Percentiles rank a stretch among this genome's conserved stretches.
phyloP scores from a whole-genome alignment of 2,329 filamentous ascomycete genomes.

The Coleophoma eucalyptorum region DNA sequence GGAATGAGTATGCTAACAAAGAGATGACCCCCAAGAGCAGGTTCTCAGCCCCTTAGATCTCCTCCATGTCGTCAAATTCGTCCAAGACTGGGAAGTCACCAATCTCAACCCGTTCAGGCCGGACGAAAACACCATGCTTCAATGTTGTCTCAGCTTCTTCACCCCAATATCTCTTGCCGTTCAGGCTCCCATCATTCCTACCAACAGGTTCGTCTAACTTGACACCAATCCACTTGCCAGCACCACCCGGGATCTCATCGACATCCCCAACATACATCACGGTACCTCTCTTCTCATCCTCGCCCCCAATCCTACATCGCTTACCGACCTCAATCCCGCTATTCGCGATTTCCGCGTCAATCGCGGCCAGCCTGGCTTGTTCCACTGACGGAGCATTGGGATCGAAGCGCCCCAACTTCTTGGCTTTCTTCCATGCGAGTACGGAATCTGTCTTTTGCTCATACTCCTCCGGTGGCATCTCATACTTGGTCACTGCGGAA shows the following conservation, averaged over 20 bases:
- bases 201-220: slow-evolving; percentile 76
- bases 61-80: slow-evolving; percentile 74
- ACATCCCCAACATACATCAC: slow-evolving; percentile 70
- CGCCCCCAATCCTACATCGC: slow-evolving; percentile 61
- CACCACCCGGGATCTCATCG: slow-evolving; percentile 64
- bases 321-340: slow-evolving; percentile 62
- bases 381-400: slow-evolving; percentile 74
- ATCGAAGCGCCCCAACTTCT: slow-evolving; percentile 95
- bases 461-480: slow-evolving; percentile 83
- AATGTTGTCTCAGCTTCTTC: slow-evolving; percentile 45
- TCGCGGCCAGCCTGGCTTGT: slow-evolving; percentile 65
- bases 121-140: slow-evolving; percentile 76
- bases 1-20: not conserved
- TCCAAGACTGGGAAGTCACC: slow-evolving; percentile 70
- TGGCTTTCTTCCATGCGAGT: slow-evolving; percentile 90
- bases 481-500: slow-evolving; percentile 81
- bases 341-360: slow-evolving; percentile 65
- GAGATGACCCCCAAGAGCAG: not conserved
- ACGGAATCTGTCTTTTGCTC: slow-evolving; percentile 84
- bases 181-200: slow-evolving; percentile 76
- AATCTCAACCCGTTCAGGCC: slow-evolving; percentile 72
- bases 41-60: slow-evolving; percentile 45
- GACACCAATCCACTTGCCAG: slow-evolving; percentile 69
- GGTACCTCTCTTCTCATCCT: slow-evolving; percentile 66
- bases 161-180: slow-evolving; percentile 64